These are phyloP conservation scores for Saccharomycopsis sp. DNA, from an alignment of 805 yeast species.

Conservation along the genomic window DNA sequence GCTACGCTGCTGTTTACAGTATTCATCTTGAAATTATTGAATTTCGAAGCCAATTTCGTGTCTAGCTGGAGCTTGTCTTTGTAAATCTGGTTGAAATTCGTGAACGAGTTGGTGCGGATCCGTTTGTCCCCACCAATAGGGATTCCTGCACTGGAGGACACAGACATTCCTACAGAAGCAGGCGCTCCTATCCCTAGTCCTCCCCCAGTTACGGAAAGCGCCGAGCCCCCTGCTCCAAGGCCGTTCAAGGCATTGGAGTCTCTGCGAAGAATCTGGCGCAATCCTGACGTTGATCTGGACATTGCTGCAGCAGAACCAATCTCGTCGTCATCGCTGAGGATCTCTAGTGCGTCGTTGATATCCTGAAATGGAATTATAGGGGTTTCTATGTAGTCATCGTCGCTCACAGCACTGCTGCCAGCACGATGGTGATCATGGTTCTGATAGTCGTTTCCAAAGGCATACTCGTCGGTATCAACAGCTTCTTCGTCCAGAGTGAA, in stretches of 20 bases:
- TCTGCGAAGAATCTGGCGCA: not conserved
- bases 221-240: too few species aligned
- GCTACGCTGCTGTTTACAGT: conserved; percentile 7
- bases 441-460: not conserved
- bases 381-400: conserved; percentile 19
- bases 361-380: conserved; percentile 18
- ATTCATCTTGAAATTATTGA: conserved; percentile 5
- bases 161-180: not conserved
- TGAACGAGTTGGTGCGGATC: conserved; percentile 18
- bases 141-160: not conserved
- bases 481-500: conserved; percentile 1
- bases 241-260: not conserved
- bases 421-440: not conserved
- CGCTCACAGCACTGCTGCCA: not conserved
- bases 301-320: not conserved
- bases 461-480: not conserved
- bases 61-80: conserved; percentile 16
- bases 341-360: conserved; percentile 18
- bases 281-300: not conserved
- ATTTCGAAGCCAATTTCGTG: conserved; percentile 4
- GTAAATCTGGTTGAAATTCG: conserved; percentile 18
- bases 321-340: conserved; percentile 17
- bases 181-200: not conserved
- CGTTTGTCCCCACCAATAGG: conserved; percentile 4
- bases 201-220: not conserved